Evolutionary conservation across 140 eudicot genomes (phyloP), one percentile per base, ranked within the genome.

Genomic region (Cichorium intybus): DNA sequence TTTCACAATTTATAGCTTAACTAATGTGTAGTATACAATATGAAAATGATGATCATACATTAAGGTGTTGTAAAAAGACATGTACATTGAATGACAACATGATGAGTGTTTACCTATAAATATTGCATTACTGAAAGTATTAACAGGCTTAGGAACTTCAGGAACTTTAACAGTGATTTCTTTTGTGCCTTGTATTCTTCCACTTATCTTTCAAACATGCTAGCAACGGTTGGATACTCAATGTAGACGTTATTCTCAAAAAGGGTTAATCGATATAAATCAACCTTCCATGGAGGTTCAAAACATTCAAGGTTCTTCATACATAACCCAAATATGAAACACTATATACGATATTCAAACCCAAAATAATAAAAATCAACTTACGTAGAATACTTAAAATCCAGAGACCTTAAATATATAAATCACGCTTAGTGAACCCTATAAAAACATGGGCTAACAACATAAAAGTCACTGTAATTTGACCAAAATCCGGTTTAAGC

Each of bases 131-230:
- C 20, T 41, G 59, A 93, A 93, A 23, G 82, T 79, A 70, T 84
- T 83, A 8, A 93, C 81, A 17, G 99, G 99, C 73, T 81, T 93
- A 9, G 99, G 99, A 51, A 93, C 99, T 15, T 88, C 97, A 6
- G 85, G 90, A 2, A 97, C 99, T 57, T 93, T 97, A 20, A 93
- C 95, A 0, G 99, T 88, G 33, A 93, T 93, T 80, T 93, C 99
- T 70, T 95, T 31, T 43, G 70, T 37, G 15, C 70, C 77, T 97
- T 74, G 35, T 88, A 93, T 22, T 88, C 97, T 64, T 85, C 99
- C 43, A 85, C 97, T 67, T 93, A 97, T 17, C 47, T 63, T 59
- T 88, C 99, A 8, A 95, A 26, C 97, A 93, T 88, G 22, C 84
- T 86, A 18, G 93, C 81, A 33, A 93, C 77, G n/a, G 88, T 62